phyloP scores from a whole-genome alignment of 768 basidiomycete genomes.

The Lepiota venenata region DNA sequence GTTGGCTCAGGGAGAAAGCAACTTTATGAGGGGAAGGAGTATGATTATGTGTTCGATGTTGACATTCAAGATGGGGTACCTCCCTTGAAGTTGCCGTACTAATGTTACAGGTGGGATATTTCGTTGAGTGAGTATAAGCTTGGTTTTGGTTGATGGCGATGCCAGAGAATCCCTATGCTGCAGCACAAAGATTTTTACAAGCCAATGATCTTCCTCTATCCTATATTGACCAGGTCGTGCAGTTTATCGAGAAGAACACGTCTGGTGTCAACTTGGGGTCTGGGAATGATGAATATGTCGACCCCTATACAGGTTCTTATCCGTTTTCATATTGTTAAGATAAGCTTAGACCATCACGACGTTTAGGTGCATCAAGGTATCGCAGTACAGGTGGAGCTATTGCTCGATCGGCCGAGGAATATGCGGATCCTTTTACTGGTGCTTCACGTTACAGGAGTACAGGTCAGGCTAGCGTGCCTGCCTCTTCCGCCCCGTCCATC shows the following conservation, averaged over 20 bases:
- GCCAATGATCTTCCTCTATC: slow-evolving; percentile 77
- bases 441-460: slow-evolving; percentile 56
- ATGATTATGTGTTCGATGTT: slow-evolving; percentile 99
- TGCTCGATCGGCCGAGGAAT: slow-evolving; percentile 28
- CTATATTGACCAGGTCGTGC: slow-evolving; percentile 88
- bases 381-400: slow-evolving; percentile 35
- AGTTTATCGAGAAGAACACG: slow-evolving; percentile 93
- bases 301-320: slow-evolving; percentile 82
- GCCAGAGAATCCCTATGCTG: slow-evolving; percentile 88
- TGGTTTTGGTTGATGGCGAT: slow-evolving; percentile 3
- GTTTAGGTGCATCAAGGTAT: slow-evolving; percentile 62
- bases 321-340: neutral
- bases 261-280: slow-evolving; percentile 68
- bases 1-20: slow-evolving; percentile 89
- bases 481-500: slow-evolving; percentile 27
- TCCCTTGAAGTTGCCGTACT: slow-evolving; percentile 90
- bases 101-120: slow-evolving; percentile 70
- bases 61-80: slow-evolving; percentile 93
- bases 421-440: slow-evolving; percentile 72
- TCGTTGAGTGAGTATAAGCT: neutral
- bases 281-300: slow-evolving; percentile 60
- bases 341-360: neutral
- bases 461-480: slow-evolving; percentile 30
- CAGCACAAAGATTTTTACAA: slow-evolving; percentile 86
- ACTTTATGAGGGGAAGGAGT: slow-evolving; percentile 91